A percentile compares a stretch with the other conserved stretches of the same genome.
These are phyloP conservation scores for Kodamaea fukazawae DNA, from an alignment of 805 yeast species.

Conservation along the genomic window DNA sequence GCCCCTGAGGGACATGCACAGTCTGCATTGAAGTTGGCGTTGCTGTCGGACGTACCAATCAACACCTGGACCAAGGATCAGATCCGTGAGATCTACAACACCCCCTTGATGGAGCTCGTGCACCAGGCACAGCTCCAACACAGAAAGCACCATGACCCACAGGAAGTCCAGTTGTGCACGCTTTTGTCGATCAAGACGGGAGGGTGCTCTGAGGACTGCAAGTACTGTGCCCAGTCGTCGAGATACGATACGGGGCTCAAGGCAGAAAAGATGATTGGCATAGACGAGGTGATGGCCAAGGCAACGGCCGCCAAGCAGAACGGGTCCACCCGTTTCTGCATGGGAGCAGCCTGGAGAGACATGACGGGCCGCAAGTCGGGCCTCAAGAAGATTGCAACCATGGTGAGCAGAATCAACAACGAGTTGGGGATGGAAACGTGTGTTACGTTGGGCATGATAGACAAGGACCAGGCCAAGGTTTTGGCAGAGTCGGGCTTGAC, in stretches of 20 bases:
- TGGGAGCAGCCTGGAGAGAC: conserved; percentile 89
- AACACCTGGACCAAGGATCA: conserved; percentile 60
- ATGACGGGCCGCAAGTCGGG: conserved; percentile 53
- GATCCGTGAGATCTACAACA: conserved; percentile 56
- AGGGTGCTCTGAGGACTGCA: conserved; percentile 62
- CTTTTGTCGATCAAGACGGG: conserved; percentile 54
- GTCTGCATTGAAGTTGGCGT: conserved; percentile 11
- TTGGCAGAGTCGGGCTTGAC: conserved; percentile 71
- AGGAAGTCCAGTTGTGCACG: conserved; percentile 69
- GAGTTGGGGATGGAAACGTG: conserved; percentile 67
- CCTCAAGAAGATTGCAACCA: conserved; percentile 55
- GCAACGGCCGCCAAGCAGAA: conserved; percentile 58
- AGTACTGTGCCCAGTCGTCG: conserved; percentile 70
- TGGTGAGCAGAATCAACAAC: conserved; percentile 50
- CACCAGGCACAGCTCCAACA: conserved; percentile 61
- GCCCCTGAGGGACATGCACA: not conserved
- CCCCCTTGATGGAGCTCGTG: conserved; percentile 49
- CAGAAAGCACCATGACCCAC: conserved; percentile 62
- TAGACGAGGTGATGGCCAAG: conserved; percentile 61
- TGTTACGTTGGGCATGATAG: conserved; percentile 61
- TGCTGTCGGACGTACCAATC: conserved; percentile 15
- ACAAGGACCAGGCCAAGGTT: conserved; percentile 56
- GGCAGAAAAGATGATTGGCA: conserved; percentile 59
- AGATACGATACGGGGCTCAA: conserved; percentile 68
- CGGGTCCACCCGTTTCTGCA: conserved; percentile 76